Percentiles rank a stretch among this genome's conserved stretches.
Evolutionary conservation across 1,284 basidiomycete species (phyloP).

Genomic region (Sphaerobolus stellatus): DNA sequence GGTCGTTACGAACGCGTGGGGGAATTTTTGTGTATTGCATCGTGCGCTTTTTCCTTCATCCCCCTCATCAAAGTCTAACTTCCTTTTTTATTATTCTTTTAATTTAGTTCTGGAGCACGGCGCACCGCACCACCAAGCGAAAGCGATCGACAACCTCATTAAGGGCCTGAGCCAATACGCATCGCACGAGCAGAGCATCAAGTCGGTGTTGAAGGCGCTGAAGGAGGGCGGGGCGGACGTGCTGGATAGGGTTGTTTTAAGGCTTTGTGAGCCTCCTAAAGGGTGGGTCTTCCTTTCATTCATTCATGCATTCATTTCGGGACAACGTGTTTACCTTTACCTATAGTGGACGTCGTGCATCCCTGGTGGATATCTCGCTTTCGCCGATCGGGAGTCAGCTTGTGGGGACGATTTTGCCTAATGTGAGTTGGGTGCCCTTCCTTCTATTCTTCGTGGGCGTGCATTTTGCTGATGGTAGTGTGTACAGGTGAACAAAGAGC

Average conservation of each 20-base stretch:
- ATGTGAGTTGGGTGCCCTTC: conserved; percentile 43
- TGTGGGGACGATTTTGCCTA: conserved; percentile 73
- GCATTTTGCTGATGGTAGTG: background rate
- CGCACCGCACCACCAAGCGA: conserved; percentile 63
- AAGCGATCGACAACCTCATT: conserved; percentile 72
- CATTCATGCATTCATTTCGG: conserved; percentile 6
- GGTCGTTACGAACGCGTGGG: conserved; percentile 84
- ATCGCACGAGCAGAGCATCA: conserved; percentile 77
- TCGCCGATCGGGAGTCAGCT: conserved; percentile 81
- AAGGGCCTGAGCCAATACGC: conserved; percentile 71
- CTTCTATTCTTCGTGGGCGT: background rate
- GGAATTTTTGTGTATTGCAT: conserved; percentile 79
- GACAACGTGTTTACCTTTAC: conserved; percentile 14
- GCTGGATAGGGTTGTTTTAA: conserved; percentile 64
- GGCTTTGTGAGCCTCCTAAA: conserved; percentile 80
- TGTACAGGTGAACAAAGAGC: conserved; percentile 73
- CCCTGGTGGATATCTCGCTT: conserved; percentile 78
- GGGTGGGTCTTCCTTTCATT: conserved; percentile 43
- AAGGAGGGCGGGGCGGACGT: conserved; percentile 78
- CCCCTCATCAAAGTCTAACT: background rate
- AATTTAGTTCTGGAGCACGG: conserved; percentile 73
- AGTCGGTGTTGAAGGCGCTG: conserved; percentile 78
- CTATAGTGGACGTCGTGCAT: conserved; percentile 71
- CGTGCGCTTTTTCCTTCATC: conserved; percentile 45
- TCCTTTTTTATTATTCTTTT: background rate